Conservation (phyloP, 352 stramenopile species). For the Blastocystis sp. region DNA sequence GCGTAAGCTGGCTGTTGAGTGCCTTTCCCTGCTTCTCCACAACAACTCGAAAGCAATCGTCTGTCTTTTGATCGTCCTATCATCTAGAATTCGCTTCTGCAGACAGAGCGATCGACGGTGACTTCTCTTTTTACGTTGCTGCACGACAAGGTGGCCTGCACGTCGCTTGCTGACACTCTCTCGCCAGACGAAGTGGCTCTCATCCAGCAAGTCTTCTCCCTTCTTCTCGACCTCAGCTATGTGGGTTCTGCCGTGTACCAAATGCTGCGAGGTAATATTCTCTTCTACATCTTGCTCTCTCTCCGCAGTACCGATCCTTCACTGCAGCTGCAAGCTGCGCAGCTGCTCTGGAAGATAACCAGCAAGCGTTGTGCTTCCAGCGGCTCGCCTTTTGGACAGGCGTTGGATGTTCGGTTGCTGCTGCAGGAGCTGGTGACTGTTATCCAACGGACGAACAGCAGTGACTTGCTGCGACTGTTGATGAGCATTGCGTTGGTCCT, state of each 20-base stretch:
- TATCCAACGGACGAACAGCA: no score
- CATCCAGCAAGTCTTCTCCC: not conserved
- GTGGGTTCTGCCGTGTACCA: conserved; percentile 1
- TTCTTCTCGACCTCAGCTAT: not conserved
- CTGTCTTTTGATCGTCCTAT: not conserved
- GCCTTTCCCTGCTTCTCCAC: not conserved
- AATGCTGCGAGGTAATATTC: not conserved
- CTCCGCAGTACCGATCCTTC: not conserved
- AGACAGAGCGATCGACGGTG: not conserved
- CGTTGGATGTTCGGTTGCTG: not conserved
- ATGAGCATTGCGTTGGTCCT: not conserved
- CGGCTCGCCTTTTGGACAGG: not conserved
- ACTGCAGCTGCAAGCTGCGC: not conserved
- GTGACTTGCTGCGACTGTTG: no score
- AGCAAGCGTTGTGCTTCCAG: not conserved
- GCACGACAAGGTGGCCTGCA: not conserved
- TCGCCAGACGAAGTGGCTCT: not conserved
- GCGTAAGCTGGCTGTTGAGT: not conserved
- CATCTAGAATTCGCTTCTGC: not conserved
- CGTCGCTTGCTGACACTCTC: not conserved
- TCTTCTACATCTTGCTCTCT: conserved; percentile 3
- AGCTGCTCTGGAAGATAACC: conserved; percentile 22
- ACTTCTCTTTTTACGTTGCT: not conserved
- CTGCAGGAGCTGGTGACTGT: not conserved
- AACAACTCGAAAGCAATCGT: not conserved